Base-by-base conservation (phyloP, 805 yeast species). In the Komagataella ulmi region DNA sequence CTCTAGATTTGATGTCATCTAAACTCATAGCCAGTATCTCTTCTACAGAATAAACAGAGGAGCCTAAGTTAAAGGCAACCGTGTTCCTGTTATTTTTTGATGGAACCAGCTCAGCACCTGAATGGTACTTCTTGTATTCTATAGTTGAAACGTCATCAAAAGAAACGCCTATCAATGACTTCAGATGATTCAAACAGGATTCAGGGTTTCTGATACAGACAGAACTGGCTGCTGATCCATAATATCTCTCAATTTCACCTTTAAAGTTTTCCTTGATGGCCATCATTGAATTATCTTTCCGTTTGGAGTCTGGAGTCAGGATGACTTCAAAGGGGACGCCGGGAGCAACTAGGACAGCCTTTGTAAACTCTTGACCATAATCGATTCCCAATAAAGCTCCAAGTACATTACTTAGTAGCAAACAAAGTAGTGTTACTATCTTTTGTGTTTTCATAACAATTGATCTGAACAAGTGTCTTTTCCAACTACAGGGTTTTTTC, bases 341-440 rank as follows among this genome's bases (percentile, higher is more conserved):
- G 0, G 97, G 97, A 0, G 97, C 96, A 45, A 93, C 85, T 48
- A 93, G 71, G 49, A 83, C 87, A 2, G 96, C 88, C 64, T 93
- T 93, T 21, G 89, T 79, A 70, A 73, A 85, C 60, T 89, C 91
- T 52, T 86, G 84, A 51, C 99, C 99, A 61, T 76, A 82, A 64
- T 93, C 99, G 45, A 93, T 72, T 19, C 97, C 98, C 49, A 93
- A 69, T 7, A 93, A 76, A 2, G 97, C 91, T 8, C 77, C 80
- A 7, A 64, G 56, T 1, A 66, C 24, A 50, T 51, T 18, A 19
- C 12, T 47, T 17, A 49, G 49, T 43, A 17, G 17, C 48, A 30
- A 44, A 19, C 24, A 48, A 48, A n/a, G 49, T 45, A 36, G 5
- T 14, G 50, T 30, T 47, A 48, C 45, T 40, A 17, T 23, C 24